phyloP scores from a whole-genome alignment of 192 early-diverging fungal genomes.

The Globomyces pollinis-pini region DNA sequence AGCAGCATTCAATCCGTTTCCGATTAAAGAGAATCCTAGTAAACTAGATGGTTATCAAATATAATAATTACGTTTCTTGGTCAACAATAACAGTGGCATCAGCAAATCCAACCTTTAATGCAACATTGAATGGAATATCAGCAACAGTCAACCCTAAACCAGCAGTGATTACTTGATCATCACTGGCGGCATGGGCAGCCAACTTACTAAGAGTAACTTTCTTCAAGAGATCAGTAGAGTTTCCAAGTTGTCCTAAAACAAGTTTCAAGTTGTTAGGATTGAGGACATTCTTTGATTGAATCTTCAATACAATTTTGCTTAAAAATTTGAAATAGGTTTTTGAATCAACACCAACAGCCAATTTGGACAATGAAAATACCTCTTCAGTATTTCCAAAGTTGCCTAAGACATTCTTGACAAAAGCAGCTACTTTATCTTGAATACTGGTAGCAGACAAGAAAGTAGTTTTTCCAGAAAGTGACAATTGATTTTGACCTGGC shows the following conservation, averaged over 20 bases:
- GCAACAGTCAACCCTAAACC: not conserved
- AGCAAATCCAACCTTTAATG: not conserved
- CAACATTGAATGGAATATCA: not conserved
- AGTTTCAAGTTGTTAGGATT: not conserved
- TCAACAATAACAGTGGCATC: not conserved
- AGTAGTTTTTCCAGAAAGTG: not conserved
- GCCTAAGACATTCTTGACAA: not conserved
- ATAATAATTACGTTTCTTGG: not conserved
- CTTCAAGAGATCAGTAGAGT: not conserved
- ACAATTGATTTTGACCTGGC: not conserved
- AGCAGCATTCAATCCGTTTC: not conserved
- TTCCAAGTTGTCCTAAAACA: not conserved
- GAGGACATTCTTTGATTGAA: not conserved
- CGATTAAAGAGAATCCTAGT: not conserved
- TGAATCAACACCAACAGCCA: not conserved
- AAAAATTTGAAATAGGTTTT: not conserved
- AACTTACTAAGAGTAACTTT: not conserved
- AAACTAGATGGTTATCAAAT: not conserved
- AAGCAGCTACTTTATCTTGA: not conserved
- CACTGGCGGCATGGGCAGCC: not conserved
- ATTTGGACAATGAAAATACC: not conserved
- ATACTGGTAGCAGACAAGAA: not conserved
- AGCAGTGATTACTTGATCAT: slow-evolving; percentile 1
- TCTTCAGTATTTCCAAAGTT: not conserved
- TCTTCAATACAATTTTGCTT: not conserved